phyloP scores from a whole-genome alignment of 176 grass and related monocot genomes.

The Saccharum officinarum region DNA sequence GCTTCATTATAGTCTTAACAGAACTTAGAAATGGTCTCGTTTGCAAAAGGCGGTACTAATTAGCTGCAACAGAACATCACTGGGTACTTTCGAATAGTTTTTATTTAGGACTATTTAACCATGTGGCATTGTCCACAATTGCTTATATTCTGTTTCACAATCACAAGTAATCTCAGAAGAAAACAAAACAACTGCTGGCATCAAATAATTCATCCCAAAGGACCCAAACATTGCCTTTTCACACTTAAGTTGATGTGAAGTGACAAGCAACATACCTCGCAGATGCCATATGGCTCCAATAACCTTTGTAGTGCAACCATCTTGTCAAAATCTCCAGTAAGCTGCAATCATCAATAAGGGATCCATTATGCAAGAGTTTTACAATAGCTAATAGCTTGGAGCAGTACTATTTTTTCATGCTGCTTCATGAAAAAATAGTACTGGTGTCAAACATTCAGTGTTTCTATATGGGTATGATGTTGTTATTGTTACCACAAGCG shows the following conservation, averaged over 20 bases:
- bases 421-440: neutral
- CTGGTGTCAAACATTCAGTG: neutral
- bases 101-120: neutral
- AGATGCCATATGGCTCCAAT: slow-evolving; percentile 94
- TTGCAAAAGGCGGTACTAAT: neutral
- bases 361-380: slow-evolving; percentile 21
- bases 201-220: neutral
- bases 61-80: neutral
- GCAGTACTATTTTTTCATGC: neutral
- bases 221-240: neutral
- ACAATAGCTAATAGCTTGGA: neutral
- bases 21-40: neutral
- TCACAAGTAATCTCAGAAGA: neutral
- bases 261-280: slow-evolving; percentile 61
- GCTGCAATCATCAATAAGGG: slow-evolving; percentile 51
- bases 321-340: slow-evolving; percentile 89
- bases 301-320: slow-evolving; percentile 93
- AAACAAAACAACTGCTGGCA: neutral
- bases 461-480: neutral
- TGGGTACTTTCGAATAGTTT: neutral
- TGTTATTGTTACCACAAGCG: neutral
- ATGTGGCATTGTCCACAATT: neutral
- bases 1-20: neutral
- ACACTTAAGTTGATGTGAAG: neutral
- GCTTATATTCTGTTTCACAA: neutral